Percentiles rank a stretch among this genome's conserved stretches.
Evolutionary conservation across 176 grass and related monocot species (phyloP).

Genomic region (Dendrocalamus sinicus): DNA sequence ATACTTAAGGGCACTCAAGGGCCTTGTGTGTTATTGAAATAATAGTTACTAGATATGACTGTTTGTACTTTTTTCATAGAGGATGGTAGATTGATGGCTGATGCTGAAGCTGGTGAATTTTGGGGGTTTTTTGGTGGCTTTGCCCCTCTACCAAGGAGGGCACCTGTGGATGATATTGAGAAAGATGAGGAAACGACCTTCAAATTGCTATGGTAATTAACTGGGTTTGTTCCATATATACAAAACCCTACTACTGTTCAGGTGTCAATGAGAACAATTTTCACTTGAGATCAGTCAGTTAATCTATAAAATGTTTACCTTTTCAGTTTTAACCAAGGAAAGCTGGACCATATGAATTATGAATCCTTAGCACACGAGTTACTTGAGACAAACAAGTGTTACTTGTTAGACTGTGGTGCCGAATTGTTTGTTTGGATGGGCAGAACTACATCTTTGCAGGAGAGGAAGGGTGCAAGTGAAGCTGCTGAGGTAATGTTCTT

Average conservation of each 20-base stretch:
- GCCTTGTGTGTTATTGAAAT: not conserved
- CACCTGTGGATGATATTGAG: slow-evolving; percentile 46
- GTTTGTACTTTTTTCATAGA: slow-evolving; percentile 55
- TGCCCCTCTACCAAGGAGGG: slow-evolving; percentile 86
- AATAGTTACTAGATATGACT: slow-evolving; percentile 21
- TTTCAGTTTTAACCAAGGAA: slow-evolving; percentile 74
- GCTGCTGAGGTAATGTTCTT: slow-evolving; percentile 73
- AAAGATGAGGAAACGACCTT: slow-evolving; percentile 42
- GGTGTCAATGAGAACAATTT: slow-evolving; percentile 28
- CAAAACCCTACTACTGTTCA: not conserved
- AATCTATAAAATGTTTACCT: slow-evolving; percentile 37
- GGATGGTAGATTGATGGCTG: slow-evolving; percentile 97
- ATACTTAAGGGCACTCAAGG: slow-evolving; percentile 9
- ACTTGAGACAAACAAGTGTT: slow-evolving; percentile 91
- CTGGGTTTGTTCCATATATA: slow-evolving; percentile 12
- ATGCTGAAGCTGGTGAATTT: slow-evolving; percentile 96
- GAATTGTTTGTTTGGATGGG: slow-evolving; percentile 94
- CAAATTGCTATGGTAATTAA: slow-evolving; percentile 80
- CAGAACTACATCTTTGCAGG: slow-evolving; percentile 79
- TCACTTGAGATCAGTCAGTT: slow-evolving; percentile 10
- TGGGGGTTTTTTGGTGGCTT: slow-evolving; percentile 98
- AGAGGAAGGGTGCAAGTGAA: slow-evolving; percentile 84
- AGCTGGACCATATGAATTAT: slow-evolving; percentile 49
- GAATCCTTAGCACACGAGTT: slow-evolving; percentile 71
- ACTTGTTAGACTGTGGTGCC: slow-evolving; percentile 71